phyloP scores from a whole-genome alignment of 306 rosid genomes.

The Oemleria cerasiformis region DNA sequence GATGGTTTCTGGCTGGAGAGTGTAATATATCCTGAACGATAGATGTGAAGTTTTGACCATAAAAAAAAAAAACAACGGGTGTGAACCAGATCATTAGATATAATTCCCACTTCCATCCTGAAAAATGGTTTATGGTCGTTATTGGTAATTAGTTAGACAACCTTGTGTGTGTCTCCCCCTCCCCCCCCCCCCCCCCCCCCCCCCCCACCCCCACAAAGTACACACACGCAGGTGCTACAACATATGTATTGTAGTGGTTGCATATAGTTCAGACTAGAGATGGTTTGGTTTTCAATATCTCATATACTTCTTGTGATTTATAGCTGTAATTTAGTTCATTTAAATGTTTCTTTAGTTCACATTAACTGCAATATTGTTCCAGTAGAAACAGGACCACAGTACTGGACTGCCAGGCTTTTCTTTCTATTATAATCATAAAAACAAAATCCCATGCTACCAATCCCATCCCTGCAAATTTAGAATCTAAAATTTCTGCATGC shows the following conservation, averaged over 20 bases:
- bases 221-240: not conserved
- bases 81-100: not conserved
- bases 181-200: not conserved
- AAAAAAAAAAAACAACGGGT: not conserved
- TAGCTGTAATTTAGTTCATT: not conserved
- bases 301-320: not conserved
- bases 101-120: not conserved
- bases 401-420: not conserved
- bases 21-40: not conserved
- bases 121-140: too few relatives aligned
- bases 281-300: not conserved
- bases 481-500: slow-evolving; percentile 1
- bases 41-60: not conserved
- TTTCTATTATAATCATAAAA: not conserved
- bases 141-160: not conserved
- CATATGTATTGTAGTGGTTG: not conserved
- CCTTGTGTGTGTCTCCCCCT: not conserved
- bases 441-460: not conserved
- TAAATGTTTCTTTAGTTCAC: not conserved
- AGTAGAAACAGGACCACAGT: slow-evolving; percentile 1
- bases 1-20: slow-evolving; percentile 13
- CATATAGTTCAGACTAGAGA: slow-evolving; percentile 2
- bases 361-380: not conserved
- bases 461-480: not conserved
- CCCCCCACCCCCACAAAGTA: not conserved